Conservation (phyloP, 305 asterid species). For the Solanum hybrid region DNA sequence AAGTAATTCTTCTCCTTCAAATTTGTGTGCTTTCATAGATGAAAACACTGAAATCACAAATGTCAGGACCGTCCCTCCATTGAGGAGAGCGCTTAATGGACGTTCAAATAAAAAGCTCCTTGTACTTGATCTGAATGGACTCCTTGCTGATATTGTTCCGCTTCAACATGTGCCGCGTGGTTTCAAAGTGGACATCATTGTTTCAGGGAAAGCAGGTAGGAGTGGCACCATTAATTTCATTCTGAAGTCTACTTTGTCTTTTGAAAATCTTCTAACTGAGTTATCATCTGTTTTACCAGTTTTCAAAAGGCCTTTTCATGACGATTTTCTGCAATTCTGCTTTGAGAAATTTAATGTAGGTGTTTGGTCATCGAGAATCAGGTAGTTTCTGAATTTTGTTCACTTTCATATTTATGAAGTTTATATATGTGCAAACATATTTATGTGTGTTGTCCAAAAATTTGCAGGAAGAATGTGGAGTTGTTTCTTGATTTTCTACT, state of each 20-base stretch:
- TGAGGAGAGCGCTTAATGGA: not conserved
- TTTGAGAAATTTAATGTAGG: slow-evolving; percentile 71
- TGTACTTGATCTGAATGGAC: slow-evolving; percentile 86
- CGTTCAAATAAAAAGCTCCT: slow-evolving; percentile 57
- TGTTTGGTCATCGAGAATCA: slow-evolving; percentile 77
- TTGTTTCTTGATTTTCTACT: slow-evolving; percentile 56
- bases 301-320: slow-evolving; percentile 71
- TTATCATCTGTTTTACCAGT: slow-evolving; percentile 34
- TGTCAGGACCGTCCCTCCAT: slow-evolving; percentile 3
- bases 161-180: slow-evolving; percentile 30
- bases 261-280: slow-evolving; percentile 20
- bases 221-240: not conserved
- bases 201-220: slow-evolving; percentile 62
- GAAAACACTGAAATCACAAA: slow-evolving; percentile 15
- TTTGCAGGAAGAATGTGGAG: slow-evolving; percentile 67
- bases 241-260: not conserved
- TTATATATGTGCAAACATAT: not conserved
- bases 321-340: slow-evolving; percentile 77
- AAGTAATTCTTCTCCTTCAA: slow-evolving; percentile 13
- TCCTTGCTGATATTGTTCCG: slow-evolving; percentile 56
- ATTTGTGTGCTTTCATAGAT: slow-evolving; percentile 13
- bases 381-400: slow-evolving; percentile 24
- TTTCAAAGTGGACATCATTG: slow-evolving; percentile 38
- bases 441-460: slow-evolving; percentile 7
- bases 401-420: not conserved